Evolutionary conservation across 768 basidiomycete genomes (phyloP).

Genomic region (Russula griseocarnosa): DNA sequence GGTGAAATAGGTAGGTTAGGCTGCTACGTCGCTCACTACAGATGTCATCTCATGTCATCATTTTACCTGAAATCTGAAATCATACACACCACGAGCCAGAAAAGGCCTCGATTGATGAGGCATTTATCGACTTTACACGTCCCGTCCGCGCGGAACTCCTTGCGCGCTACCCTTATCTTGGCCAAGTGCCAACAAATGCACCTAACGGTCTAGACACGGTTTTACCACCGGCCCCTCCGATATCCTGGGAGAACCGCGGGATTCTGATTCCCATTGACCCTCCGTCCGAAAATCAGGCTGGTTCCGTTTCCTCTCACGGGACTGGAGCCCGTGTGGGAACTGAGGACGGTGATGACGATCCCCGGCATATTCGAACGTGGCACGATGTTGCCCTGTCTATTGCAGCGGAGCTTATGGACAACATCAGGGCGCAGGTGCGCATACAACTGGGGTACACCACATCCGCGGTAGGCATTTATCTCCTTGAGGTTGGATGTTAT

Average conservation of each 20-base stretch:
- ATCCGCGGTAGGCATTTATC: slow-evolving; percentile 64
- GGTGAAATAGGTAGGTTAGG: slow-evolving; percentile 70
- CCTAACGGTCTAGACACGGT: slow-evolving; percentile 70
- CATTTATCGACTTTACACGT: slow-evolving; percentile 86
- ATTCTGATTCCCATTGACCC: slow-evolving; percentile 56
- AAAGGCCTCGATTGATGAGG: slow-evolving; percentile 97
- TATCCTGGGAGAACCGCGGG: slow-evolving; percentile 59
- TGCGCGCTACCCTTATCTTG: slow-evolving; percentile 71
- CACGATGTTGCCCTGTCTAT: slow-evolving; percentile 89
- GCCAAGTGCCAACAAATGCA: slow-evolving; percentile 61
- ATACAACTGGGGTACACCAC: slow-evolving; percentile 84
- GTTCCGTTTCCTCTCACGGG: neutral
- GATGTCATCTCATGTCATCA: too few relatives aligned
- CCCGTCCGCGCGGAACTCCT: slow-evolving; percentile 75
- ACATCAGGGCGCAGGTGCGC: slow-evolving; percentile 63
- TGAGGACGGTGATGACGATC: slow-evolving; percentile 35
- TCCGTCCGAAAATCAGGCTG: slow-evolving; percentile 20
- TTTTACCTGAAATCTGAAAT: neutral
- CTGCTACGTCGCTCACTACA: neutral
- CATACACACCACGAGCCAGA: slow-evolving; percentile 45
- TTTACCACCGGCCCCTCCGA: slow-evolving; percentile 65
- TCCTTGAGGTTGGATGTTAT: neutral
- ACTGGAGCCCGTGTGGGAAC: neutral
- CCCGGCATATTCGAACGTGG: slow-evolving; percentile 64
- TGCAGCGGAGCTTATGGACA: slow-evolving; percentile 82